Base-by-base conservation (phyloP, 495 filamentous ascomycete species). In the Tetracladium marchalianum region DNA sequence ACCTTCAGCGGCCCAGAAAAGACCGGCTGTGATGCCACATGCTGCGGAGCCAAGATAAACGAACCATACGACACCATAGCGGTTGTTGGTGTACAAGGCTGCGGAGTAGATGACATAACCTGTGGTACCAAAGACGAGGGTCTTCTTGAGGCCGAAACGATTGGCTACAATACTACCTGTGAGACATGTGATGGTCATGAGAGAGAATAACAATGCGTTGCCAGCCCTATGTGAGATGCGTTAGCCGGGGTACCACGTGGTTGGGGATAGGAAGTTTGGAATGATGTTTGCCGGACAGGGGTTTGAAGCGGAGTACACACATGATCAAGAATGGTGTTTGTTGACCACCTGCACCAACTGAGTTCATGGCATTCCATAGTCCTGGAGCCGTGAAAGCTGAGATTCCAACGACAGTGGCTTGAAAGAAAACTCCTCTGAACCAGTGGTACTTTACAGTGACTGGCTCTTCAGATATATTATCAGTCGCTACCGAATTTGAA, bases 311-410 rank as follows among this genome's bases (percentile, higher is more conserved):
- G 22, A 27, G 22, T 27, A 27, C 22, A 27, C 7, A 27, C 22
- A 27, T 27, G 22, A 27, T 27, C 22, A 27, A 27, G 22, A 27
- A 27, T 6, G 81, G 81, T n/a, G 61, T 66, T 45, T 76, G 68
- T 27, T 71, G 67, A 5, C 80, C 80, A 34, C 81, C 81, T 13
- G 79, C 81, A 31, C 81, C 80, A 12, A 84, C 69, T 0, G 73
- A 76, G 60, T 83, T 84, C 76, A 83, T 83, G 11, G 80, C 81
- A 19, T 69, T 70, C 80, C 80, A 84, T 51, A 84, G 74, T 0
- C 81, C 81, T 0, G 81, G 81, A 0, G 77, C 78, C 0, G 74
- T 64, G 50, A 85, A 74, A 52, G 76, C 78, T 63, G 74, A 80
- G 13, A 81, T 48, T 1, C 80, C 81, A 8, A 82, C 67, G 18